Base-by-base conservation (phyloP, 2,329 filamentous ascomycete species). In the Aspergillus novoparasiticus region DNA sequence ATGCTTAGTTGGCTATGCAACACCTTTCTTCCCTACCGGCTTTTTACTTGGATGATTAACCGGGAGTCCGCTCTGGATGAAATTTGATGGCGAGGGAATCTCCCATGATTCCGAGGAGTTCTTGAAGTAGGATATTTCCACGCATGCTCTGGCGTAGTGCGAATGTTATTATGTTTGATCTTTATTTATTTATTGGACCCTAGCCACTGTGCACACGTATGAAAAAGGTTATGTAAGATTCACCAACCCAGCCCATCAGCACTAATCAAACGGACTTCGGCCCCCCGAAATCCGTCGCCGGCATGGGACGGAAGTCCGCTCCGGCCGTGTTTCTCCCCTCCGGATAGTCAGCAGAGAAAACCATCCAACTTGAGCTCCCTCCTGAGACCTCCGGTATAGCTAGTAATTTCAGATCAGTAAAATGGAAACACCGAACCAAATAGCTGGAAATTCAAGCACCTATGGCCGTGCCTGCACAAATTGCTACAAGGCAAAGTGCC, bases 401-500 rank as follows among this genome's bases (percentile, higher is more conserved):
- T 28, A 57, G 32, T 30, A 36, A 41, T 41, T 34, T 39, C 51
- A 4, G 57, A 43, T 32, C 26, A 4, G 28, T 6, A 63, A 19
- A 28, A 71, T 72, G 69, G 64, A 64, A 34, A 66, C 55, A 61
- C 58, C 50, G 1, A 65, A 55, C 41, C 41, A 41, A 34, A 41
- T 23, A 39, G 32, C 36, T 23, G 55, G 60, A 55, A 64, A 63
- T 46, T 53, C 65, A 10, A 71, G 66, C 62, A 65, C 66, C 39
- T 74, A 75, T 65, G 73, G 73, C 46, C 67, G 70, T 41, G 69
- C 73, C 41, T 75, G 73, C 59, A 69, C 58, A 26, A 68, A 72
- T 4, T 75, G 73, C 59, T 74, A 71, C 65, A 74, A 72, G 67
- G 71, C 73, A 41, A 75, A 75, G 57, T 72, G 70, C 65, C 68